phyloP scores from a whole-genome alignment of 2,329 filamentous ascomycete genomes.

The Amauroascus verrucosus region DNA sequence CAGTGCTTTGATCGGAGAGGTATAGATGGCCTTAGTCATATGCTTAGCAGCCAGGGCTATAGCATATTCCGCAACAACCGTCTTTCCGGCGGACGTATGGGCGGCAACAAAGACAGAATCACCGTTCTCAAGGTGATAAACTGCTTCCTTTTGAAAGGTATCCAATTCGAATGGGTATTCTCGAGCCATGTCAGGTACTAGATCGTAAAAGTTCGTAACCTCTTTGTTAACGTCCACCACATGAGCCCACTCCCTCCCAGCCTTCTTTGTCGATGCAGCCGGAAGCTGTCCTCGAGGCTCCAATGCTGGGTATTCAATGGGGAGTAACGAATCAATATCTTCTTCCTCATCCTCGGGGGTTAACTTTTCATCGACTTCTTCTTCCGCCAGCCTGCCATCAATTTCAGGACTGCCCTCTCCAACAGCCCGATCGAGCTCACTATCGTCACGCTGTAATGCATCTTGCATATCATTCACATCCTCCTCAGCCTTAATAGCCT shows the following conservation, averaged over 20 bases:
- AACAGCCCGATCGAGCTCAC: conserved; percentile 27
- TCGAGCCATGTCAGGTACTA: conserved; percentile 91
- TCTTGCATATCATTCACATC: conserved; percentile 62
- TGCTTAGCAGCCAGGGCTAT: conserved; percentile 94
- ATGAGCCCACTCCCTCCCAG: conserved; percentile 87
- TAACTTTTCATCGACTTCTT: conserved; percentile 22
- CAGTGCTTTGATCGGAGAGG: conserved; percentile 93
- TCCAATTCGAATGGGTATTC: conserved; percentile 97
- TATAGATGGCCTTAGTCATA: conserved; percentile 99
- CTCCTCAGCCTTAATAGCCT: conserved; percentile 44
- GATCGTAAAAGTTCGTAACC: conserved; percentile 83
- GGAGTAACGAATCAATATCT: conserved; percentile 73
- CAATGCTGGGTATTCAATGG: conserved; percentile 84
- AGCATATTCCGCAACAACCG: conserved; percentile 94
- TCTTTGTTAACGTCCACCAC: conserved; percentile 93
- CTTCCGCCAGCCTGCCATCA: conserved; percentile 11
- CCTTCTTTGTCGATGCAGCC: conserved; percentile 59
- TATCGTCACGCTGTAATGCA: conserved; percentile 42
- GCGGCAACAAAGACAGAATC: conserved; percentile 97
- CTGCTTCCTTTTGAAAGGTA: conserved; percentile 95
- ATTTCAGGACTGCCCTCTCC: conserved; percentile 25
- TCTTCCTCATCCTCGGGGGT: conserved; percentile 32
- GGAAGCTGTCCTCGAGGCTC: conserved; percentile 72
- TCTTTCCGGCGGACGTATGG: conserved; percentile 96
- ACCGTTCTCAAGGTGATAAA: conserved; percentile 91